phyloP scores from a whole-genome alignment of 768 basidiomycete genomes.

The Auricularia sp. region DNA sequence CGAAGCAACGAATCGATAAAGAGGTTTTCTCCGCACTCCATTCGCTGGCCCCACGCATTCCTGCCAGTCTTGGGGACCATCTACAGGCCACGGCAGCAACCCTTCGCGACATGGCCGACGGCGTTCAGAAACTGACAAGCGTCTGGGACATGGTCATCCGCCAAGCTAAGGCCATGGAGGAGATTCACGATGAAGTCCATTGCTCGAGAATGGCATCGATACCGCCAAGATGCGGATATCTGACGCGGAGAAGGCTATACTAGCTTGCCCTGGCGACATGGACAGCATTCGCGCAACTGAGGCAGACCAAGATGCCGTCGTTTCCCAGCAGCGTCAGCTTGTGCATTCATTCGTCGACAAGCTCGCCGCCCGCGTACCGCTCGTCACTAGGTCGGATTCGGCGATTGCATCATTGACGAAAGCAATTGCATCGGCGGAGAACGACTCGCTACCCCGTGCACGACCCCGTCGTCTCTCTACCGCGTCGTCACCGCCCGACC shows the following conservation, averaged over 20 bases:
- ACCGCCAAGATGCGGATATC: conserved; percentile 43
- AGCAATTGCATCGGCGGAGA: conserved; percentile 18
- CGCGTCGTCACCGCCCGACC: conserved; percentile 41
- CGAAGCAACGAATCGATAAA: not conserved
- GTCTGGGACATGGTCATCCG: conserved; percentile 44
- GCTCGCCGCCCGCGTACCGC: conserved; percentile 44
- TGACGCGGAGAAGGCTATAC: conserved; percentile 31
- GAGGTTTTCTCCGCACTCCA: not conserved
- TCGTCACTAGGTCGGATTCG: conserved; percentile 35
- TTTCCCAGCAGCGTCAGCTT: conserved; percentile 25
- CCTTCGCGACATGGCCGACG: conserved; percentile 5
- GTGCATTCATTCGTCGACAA: conserved; percentile 40
- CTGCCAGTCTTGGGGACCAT: not conserved
- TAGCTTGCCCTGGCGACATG: conserved; percentile 24
- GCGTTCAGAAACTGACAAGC: not conserved
- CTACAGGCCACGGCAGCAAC: not conserved
- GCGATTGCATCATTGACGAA: conserved; percentile 11
- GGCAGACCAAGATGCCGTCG: conserved; percentile 23
- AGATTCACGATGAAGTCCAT: conserved; percentile 50
- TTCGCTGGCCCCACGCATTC: not conserved
- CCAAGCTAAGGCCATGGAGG: conserved; percentile 50
- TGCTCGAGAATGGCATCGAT: conserved; percentile 50
- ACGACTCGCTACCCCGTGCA: conserved; percentile 26
- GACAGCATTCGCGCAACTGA: conserved; percentile 18
- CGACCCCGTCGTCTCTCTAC: not conserved